Evolutionary conservation across 1,284 basidiomycete genomes (phyloP).

Genomic region (Ustilago nuda): DNA sequence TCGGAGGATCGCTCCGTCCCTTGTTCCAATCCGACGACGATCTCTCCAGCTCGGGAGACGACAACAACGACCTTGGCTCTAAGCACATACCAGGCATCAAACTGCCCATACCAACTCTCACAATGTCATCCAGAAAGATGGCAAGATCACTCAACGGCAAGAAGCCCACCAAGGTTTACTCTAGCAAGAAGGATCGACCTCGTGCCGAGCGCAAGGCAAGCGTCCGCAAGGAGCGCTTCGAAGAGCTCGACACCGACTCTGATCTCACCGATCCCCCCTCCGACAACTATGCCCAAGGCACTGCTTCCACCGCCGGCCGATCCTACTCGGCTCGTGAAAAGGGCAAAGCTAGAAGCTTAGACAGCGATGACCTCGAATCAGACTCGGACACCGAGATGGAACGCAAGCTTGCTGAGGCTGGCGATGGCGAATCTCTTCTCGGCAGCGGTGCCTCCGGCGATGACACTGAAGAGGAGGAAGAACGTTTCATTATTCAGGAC

Average conservation of each 20-base stretch:
- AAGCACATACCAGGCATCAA: conserved; percentile 56
- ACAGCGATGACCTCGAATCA: conserved; percentile 39
- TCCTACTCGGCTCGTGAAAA: conserved; percentile 33
- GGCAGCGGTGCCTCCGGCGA: conserved; percentile 64
- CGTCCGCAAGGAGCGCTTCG: conserved; percentile 59
- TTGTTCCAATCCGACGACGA: conserved; percentile 44
- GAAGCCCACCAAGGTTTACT: conserved; percentile 35
- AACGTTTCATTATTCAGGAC: conserved; percentile 65
- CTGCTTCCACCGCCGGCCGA: conserved; percentile 17
- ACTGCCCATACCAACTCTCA: conserved; percentile 49
- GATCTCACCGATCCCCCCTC: conserved; percentile 54
- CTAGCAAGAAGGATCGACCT: conserved; percentile 48
- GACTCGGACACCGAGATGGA: conserved; percentile 66
- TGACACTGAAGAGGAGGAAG: conserved; percentile 63
- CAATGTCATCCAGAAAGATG: conserved; percentile 48
- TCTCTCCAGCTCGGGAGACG: conserved; percentile 43
- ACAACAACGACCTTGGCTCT: conserved; percentile 43
- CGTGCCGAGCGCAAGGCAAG: conserved; percentile 58
- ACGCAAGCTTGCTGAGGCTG: conserved; percentile 63
- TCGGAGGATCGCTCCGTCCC: conserved; percentile 43
- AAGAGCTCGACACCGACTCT: conserved; percentile 55
- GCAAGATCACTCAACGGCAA: conserved; percentile 31
- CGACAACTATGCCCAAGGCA: conserved; percentile 32
- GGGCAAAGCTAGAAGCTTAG: conserved; percentile 46
- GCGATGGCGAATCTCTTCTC: conserved; percentile 66